Percentiles rank a stretch among this genome's conserved stretches.
These are phyloP conservation scores for Trebouxia sp. DNA, from an alignment of 139 green algal species.

Conservation along the genomic window DNA sequence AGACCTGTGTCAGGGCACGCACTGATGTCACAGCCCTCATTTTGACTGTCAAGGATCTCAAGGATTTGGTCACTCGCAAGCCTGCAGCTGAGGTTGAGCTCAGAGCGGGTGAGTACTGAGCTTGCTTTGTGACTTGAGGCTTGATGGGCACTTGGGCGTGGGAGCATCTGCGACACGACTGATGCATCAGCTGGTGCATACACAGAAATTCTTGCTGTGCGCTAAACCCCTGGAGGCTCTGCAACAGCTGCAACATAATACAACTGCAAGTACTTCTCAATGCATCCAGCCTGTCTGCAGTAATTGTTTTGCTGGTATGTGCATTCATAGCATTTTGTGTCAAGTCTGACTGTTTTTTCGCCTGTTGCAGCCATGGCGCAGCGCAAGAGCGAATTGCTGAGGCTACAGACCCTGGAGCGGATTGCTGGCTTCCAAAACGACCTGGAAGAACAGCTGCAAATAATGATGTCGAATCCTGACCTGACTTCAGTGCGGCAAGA, in stretches of 20 bases:
- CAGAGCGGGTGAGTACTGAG: slow-evolving; percentile 25
- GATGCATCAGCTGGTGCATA: too few relatives aligned
- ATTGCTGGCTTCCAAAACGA: slow-evolving; percentile 30
- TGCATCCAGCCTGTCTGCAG: too few relatives aligned
- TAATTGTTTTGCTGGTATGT: background rate
- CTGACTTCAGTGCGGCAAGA: background rate
- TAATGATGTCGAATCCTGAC: slow-evolving; percentile 9
- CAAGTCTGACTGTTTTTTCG: background rate
- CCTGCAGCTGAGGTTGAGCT: slow-evolving; percentile 32
- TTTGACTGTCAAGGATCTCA: slow-evolving; percentile 14
- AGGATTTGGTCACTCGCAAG: background rate
- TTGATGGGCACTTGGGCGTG: too few relatives aligned
- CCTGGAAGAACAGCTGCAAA: slow-evolving; percentile 20
- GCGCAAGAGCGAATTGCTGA: slow-evolving; percentile 37
- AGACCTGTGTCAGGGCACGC: slow-evolving; percentile 31
- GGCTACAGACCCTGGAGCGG: slow-evolving; percentile 36
- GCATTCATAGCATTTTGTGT: background rate
- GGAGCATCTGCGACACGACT: too few relatives aligned
- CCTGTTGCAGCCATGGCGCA: slow-evolving; percentile 37
- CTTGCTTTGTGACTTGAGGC: too few relatives aligned
- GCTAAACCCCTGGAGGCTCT: too few relatives aligned
- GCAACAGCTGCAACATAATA: too few relatives aligned
- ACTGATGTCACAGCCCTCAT: slow-evolving; percentile 24
- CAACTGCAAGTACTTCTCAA: too few relatives aligned
- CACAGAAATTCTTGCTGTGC: background rate